Percentiles rank a stretch among this genome's conserved stretches.
Evolutionary conservation across 345 rosid species (phyloP).

Genomic region (Populus alba): DNA sequence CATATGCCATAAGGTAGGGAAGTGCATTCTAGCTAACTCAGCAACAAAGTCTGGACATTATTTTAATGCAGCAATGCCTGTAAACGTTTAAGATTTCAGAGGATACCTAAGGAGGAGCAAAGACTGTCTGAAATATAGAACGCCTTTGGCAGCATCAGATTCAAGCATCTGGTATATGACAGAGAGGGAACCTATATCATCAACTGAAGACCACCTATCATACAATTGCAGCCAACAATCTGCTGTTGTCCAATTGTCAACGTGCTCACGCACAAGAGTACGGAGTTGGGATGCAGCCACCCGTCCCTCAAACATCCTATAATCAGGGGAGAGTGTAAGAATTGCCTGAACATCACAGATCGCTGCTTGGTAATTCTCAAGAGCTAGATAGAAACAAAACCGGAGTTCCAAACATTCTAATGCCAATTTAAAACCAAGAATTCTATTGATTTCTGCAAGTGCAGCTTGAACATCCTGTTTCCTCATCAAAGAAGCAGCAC

Average conservation of each 20-base stretch:
- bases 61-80: background rate
- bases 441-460: slow-evolving; percentile 73
- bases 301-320: slow-evolving; percentile 90
- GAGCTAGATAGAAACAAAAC: slow-evolving; percentile 85
- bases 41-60: background rate
- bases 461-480: slow-evolving; percentile 75
- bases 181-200: slow-evolving; percentile 94
- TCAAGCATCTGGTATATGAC: slow-evolving; percentile 99
- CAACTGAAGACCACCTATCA: slow-evolving; percentile 94
- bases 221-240: slow-evolving; percentile 99
- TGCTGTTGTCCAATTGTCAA: slow-evolving; percentile 87
- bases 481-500: slow-evolving; percentile 80
- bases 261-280: slow-evolving; percentile 88
- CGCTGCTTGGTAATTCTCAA: slow-evolving; percentile 82
- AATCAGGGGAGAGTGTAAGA: slow-evolving; percentile 82
- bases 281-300: slow-evolving; percentile 84
- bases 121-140: slow-evolving; percentile 90
- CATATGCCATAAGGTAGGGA: background rate
- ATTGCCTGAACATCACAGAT: slow-evolving; percentile 91
- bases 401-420: slow-evolving; percentile 95
- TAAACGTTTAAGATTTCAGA: background rate
- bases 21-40: background rate
- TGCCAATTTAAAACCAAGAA: slow-evolving; percentile 91
- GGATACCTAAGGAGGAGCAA: slow-evolving; percentile 84
- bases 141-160: slow-evolving; percentile 86